Conservation (phyloP, 495 filamentous ascomycete species). For the Evansstolkia leycettana region DNA sequence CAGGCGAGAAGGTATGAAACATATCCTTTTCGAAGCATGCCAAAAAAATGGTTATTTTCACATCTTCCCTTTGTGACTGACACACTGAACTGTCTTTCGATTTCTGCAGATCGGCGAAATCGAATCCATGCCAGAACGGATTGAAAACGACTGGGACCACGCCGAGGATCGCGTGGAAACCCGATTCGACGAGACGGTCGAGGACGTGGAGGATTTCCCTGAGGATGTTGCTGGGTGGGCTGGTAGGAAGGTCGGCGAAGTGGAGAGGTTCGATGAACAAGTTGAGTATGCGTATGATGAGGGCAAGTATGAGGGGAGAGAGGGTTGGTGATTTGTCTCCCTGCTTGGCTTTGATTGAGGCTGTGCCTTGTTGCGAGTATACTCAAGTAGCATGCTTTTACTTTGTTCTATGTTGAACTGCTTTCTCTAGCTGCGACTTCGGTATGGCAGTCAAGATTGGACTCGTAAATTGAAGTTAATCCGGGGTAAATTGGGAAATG, state of each 20-base stretch:
- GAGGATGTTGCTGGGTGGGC: conserved; percentile 25
- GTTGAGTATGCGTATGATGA: conserved; percentile 25
- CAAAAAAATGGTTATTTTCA: no score
- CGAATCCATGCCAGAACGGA: conserved; percentile 19
- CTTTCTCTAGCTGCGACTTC: no score
- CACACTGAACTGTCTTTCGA: no score
- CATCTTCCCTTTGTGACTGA: no score
- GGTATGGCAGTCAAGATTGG: no score
- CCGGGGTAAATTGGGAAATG: no score
- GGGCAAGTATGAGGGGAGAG: conserved; percentile 17
- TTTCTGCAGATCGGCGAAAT: conserved; percentile 17
- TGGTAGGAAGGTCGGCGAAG: conserved; percentile 23
- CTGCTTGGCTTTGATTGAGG: no score
- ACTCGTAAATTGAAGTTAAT: no score
- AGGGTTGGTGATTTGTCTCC: conserved; percentile 6
- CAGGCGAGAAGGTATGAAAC: conserved; percentile 21
- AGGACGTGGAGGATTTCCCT: conserved; percentile 23
- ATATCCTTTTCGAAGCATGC: no score
- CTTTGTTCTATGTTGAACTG: no score
- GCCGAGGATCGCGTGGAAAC: conserved; percentile 17
- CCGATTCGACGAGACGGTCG: conserved; percentile 16
- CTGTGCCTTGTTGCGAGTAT: no score
- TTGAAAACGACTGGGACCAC: conserved; percentile 16
- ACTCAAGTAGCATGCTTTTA: no score
- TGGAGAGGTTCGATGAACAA: conserved; percentile 26